Base-by-base conservation (phyloP, 257 asterid genomes). In the Solanum verrucosum region DNA sequence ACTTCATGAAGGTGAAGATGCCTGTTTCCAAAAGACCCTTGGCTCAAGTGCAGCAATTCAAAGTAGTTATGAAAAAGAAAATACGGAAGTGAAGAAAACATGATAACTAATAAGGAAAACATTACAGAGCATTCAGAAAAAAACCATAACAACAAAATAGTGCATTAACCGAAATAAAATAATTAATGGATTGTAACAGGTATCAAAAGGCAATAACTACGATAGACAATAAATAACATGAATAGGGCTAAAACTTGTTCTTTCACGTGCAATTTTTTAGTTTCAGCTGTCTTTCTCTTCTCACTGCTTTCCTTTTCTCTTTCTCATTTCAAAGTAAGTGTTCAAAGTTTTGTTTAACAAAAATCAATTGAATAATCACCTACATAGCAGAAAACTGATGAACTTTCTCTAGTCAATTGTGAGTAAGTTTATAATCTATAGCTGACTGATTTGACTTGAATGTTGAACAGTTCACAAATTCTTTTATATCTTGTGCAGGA, bases 401-500 rank as follows among this genome's bases (percentile, higher is more conserved):
- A 38, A 38, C 52, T 40, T 40, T 13, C 34, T 77, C 34, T n/a
- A 23, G 85, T 82, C 20, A 82, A 29, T 29, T 82, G 40, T 46
- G 70, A 49, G 70, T 82, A 18, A 81, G 33, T 82, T 18, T 29
- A 16, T 82, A 46, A 49, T 82, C 27, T 82, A 25, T 49, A 49
- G 70, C 44, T 29, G 70, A 31, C 31, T 82, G 42, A 46, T 82
- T 25, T 49, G 70, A 49, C 44, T 82, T 29, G 85, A 82, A 49
- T 29, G 42, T 29, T 49, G 31, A 49, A 35, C 78, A 13, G 84
- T 87, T 87, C 23, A 44, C 46, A 18, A 33, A 46, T 81, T 89
- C 86, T 27, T 63, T 59, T 68, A 35, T 16, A 29, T 33, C 86
- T 83, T 46, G 56, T 88, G 88, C 96, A 97, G 99, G 99, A 93